Evolutionary conservation across 225 moss, liverwort and hornwort species (phyloP), one percentile per base, ranked within the genome.

Genomic region (Neckera pumila): DNA sequence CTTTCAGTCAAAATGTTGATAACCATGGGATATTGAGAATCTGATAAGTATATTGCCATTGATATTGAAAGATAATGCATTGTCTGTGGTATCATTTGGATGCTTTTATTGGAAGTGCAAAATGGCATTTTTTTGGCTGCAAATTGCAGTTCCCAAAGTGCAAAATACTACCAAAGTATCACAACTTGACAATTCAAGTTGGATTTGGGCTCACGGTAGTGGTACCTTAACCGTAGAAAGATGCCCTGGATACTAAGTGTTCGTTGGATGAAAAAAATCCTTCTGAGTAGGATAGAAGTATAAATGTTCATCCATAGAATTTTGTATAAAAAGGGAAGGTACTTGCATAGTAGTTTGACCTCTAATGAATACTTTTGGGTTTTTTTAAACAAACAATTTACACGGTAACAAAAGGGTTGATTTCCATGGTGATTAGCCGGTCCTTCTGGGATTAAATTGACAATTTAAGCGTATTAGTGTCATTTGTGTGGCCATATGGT

Each of bases 401-500:
- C 7, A 28, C 0, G 0, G 0, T 17, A 45, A 0, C 6, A 2
- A 17, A 45, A 73, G 45, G 3, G 14, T 17, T 73, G 3, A 45
- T 73, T 28, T 45, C 1, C 1, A 28, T 2, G 0, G 0, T 6
- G 3, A 17, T 0, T 0, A 11, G 1, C 2, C 0, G 0, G 1
- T 47, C 11, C 0, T 47, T 30, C 0, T 6, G 0, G 31, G 7
- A 1, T 30, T 33, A 5, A 33, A 7, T 49, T 33, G 75, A 33
- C 2, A 47, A 31, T 20, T 31, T 20, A 12, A 51, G 34, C 2
- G 1, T 51, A 33, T 34, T 0, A 3, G 0, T 19, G 19, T 47
- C 4, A 31, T 18, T 47, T 47, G 2, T 34, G 3, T 8, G 3
- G 22, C 9, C 5, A 53, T 3, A 14, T 53, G 6, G 34, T 22